Evolutionary conservation across 441 rosid genomes (phyloP), one percentile per base, ranked within the genome.

Genomic region (Macaranga tanarius): DNA sequence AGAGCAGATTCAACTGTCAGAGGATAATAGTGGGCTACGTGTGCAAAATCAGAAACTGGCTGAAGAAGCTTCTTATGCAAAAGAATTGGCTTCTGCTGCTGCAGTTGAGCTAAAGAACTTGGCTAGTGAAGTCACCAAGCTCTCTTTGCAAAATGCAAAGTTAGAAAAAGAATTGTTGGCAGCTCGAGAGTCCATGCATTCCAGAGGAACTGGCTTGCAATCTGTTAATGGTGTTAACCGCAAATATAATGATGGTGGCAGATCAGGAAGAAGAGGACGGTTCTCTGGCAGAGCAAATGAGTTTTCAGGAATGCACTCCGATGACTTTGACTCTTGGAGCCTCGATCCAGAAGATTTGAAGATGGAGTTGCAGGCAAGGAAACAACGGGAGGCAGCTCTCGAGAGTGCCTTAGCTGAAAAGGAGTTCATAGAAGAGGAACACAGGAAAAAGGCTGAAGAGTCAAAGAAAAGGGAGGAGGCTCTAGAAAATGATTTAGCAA

Each of bases 101-200:
- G 99, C 99, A n/a, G 92, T 96, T 78, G 99, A 96, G 86, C 85
- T 96, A 68, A 96, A 96, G 79, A 96, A 93, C 76, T 85, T 96
- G 80, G 98, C 99, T 59, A 86, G 88, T 69, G 98, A 93, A 86
- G 97, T 96, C 67, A 96, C 98, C 68, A 93, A 87, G 77, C 87
- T 93, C 57, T 92, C 99, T 6, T 76, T 89, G 76, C 97, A 90
- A 78, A 93, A 90, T 62, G 87, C 90, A 57, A 96, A 92, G 78
- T 81, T 92, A 60, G 99, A 93, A 75, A 92, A 92, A 75, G 98
- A 93, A 71, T 56, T 93, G 71, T 67, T 79, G 77, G 85, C 91
- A 76, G 86, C 93, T 61, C 84, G 91, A 76, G 97, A 96, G 70
- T 79, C 84, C 54, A 64, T 84, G 76, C 90, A 90, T 74, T 77